Evolutionary conservation across 2,329 filamentous ascomycete genomes (phyloP), one percentile per base, ranked within the genome.

Genomic region (Dactylonectria macrodidyma): DNA sequence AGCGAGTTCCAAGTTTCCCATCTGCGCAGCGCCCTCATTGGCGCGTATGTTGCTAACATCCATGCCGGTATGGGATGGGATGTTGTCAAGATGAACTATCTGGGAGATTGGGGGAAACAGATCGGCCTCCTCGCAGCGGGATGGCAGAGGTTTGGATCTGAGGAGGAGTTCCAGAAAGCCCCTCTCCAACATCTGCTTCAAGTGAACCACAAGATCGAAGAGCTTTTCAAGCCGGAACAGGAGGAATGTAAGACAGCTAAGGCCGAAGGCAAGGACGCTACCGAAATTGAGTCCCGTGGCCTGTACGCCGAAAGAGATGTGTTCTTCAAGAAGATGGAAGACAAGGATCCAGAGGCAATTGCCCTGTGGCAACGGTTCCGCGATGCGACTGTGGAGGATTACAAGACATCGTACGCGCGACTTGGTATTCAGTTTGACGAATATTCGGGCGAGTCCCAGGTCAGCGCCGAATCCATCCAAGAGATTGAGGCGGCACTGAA

Each of bases 31-130:
- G 93, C 92, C 38, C 89, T 93, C 64, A 90, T 93, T 51, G 92
- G 92, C 36, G 87, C 89, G 2, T 93, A 92, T 76, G 79, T 93
- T 30, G 83, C 90, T 3, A 92, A 93, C 71, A 78, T 93, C 3
- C 90, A 93, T 73, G 82, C 90, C 70, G 84, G 82, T 10, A 89
- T 89, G 67, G 92, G 91, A 5, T 93, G 90, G 89, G 87, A 93
- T 7, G 90, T 93, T 1, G 79, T 89, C 33, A 85, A 88, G 30
- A 88, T 93, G 83, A 93, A 93, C 78, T 93, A 93, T 74, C 83
- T 93, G 0, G 92, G 92, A 5, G 92, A 94, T 74, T 93, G 92
- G 91, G 92, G 92, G 2, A 92, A 92, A 79, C 90, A 92, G 73
- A 91, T 86, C 19, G 85, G 85, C 44, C 84, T 93, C 0, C 82